Conservation (phyloP, 2,329 filamentous ascomycete genomes). For the Ophiocordyceps camponoti-floridani region DNA sequence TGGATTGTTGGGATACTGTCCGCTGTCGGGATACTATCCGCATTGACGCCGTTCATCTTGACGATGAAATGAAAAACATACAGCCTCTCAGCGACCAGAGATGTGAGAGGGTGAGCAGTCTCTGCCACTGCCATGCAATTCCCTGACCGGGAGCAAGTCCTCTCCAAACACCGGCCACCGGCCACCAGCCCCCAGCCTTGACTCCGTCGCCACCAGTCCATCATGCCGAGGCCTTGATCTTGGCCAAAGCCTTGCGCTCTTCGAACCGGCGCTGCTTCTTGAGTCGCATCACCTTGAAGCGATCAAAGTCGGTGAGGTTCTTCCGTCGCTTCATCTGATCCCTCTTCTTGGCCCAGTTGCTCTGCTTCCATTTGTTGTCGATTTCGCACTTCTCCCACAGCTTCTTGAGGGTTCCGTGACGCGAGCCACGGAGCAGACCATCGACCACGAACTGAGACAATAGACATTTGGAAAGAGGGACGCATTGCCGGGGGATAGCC, state of each 20-base stretch:
- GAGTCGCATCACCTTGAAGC: slow-evolving; percentile 98
- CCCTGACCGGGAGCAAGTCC: slow-evolving; percentile 16
- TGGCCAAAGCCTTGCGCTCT: slow-evolving; percentile 89
- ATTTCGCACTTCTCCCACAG: slow-evolving; percentile 83
- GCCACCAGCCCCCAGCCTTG: slow-evolving; percentile 9
- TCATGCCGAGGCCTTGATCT: slow-evolving; percentile 73
- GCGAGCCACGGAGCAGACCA: slow-evolving; percentile 70
- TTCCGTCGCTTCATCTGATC: slow-evolving; percentile 72
- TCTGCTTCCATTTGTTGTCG: slow-evolving; percentile 83
- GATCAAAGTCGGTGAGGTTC: slow-evolving; percentile 92
- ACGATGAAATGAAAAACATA: slow-evolving; percentile 43
- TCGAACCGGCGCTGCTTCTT: slow-evolving; percentile 99
- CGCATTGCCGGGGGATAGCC: slow-evolving; percentile 71
- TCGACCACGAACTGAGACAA: slow-evolving; percentile 80
- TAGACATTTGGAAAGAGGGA: slow-evolving; percentile 65
- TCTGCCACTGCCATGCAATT: slow-evolving; percentile 18
- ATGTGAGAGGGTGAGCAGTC: slow-evolving; percentile 37
- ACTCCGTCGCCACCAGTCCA: slow-evolving; percentile 17
- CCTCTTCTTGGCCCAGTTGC: slow-evolving; percentile 87
- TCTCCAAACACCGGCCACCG: slow-evolving; percentile 19
- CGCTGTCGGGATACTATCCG: slow-evolving; percentile 38
- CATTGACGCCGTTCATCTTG: slow-evolving; percentile 49
- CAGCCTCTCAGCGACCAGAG: slow-evolving; percentile 36
- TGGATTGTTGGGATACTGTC: slow-evolving; percentile 30
- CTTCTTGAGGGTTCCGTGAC: slow-evolving; percentile 68